These are phyloP conservation scores for Pythium dissotocum DNA, from an alignment of 352 stramenopile species.

Conservation along the genomic window DNA sequence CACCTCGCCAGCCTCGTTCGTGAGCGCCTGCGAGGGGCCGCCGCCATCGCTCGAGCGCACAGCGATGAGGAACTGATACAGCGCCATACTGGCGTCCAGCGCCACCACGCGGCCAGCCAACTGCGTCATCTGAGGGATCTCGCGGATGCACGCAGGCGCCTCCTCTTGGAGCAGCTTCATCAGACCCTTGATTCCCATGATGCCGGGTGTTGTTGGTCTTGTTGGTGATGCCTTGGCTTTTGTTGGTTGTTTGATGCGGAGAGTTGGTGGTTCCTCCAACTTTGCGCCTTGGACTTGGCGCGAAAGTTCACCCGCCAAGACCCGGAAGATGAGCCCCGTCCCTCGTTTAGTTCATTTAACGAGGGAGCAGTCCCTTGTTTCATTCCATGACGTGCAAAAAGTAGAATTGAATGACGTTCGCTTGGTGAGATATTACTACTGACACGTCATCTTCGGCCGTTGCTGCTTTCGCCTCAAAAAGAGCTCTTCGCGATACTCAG, in stretches of 20 bases:
- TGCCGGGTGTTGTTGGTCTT: constrained; percentile 1
- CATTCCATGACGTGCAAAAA: neutral
- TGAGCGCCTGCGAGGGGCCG: constrained; percentile 91
- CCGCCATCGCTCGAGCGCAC: constrained; percentile 86
- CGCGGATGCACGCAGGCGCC: constrained; percentile 94
- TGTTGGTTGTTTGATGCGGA: constrained; percentile 5
- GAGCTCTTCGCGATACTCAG: neutral
- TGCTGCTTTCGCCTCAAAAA: neutral
- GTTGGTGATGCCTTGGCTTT: neutral
- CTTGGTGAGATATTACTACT: neutral
- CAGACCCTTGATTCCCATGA: constrained; percentile 99
- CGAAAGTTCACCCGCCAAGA: neutral
- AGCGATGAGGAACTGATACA: constrained; percentile 99
- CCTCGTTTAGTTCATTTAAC: neutral
- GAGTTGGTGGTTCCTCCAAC: constrained; percentile 4
- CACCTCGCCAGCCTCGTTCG: constrained; percentile 97
- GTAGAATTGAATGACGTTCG: neutral
- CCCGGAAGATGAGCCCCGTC: neutral
- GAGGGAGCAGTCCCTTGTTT: neutral
- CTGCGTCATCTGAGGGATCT: constrained; percentile 93
- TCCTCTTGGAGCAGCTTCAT: constrained; percentile 99
- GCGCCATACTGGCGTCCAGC: constrained; percentile 98
- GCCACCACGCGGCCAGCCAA: constrained; percentile 96
- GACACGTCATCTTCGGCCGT: constrained; percentile 11
- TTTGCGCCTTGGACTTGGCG: neutral